phyloP scores from a whole-genome alignment of 2,329 filamentous ascomycete species.

The Orbilia oligospora region DNA sequence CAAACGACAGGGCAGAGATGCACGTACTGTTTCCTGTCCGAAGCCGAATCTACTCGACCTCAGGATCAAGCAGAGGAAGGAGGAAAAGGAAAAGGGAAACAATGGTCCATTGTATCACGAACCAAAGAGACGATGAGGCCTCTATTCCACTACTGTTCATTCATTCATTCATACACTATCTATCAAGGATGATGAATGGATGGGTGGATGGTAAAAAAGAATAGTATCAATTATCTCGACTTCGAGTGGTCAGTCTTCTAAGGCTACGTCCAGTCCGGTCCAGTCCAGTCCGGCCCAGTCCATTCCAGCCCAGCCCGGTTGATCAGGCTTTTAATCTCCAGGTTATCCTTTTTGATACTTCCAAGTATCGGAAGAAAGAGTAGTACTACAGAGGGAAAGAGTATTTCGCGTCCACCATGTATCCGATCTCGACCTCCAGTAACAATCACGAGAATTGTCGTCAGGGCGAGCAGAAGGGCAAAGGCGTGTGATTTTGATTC shows the following conservation, averaged over 20 bases:
- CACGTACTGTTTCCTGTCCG: constrained; percentile 85
- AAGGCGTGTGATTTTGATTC: constrained; percentile 58
- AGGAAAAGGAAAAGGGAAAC: constrained; percentile 64
- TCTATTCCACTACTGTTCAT: not conserved
- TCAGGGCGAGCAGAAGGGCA: constrained; percentile 60
- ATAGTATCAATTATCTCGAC: not conserved
- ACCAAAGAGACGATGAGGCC: constrained; percentile 64
- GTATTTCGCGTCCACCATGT: constrained; percentile 60
- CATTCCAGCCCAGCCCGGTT: not conserved
- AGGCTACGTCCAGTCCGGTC: not conserved
- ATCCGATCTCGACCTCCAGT: constrained; percentile 61
- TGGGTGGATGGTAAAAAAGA: too few species aligned
- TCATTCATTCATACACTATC: not conserved
- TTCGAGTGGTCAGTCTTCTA: not conserved
- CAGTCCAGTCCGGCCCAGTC: not conserved
- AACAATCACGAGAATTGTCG: constrained; percentile 50
- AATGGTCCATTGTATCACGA: constrained; percentile 36
- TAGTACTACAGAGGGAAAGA: not conserved
- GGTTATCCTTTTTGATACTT: not conserved
- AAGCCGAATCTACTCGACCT: constrained; percentile 83
- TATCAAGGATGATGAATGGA: not conserved
- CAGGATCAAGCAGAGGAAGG: constrained; percentile 83
- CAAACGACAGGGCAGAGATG: constrained; percentile 80
- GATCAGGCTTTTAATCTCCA: too few species aligned
- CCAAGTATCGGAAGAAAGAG: not conserved